These are phyloP conservation scores for Gracilariopsis chorda DNA, from an alignment of 23 red algal species.

Conservation along the genomic window DNA sequence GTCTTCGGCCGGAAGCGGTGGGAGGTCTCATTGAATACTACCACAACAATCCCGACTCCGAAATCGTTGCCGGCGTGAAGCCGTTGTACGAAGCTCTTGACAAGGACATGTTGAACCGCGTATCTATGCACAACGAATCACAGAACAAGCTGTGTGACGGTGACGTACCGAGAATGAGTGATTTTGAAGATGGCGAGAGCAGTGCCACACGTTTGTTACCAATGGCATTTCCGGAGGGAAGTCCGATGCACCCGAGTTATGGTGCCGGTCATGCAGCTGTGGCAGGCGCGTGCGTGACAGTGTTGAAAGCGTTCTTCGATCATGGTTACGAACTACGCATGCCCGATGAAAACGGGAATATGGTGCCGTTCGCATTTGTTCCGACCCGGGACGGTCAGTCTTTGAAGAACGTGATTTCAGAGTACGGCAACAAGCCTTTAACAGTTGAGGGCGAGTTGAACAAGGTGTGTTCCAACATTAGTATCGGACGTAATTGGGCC, in stretches of 20 bases:
- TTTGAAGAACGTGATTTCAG: background rate
- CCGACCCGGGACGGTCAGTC: background rate
- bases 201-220: conserved; percentile 10
- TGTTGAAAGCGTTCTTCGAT: conserved; percentile 69
- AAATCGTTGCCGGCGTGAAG: background rate
- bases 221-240: conserved; percentile 70
- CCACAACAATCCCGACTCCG: background rate
- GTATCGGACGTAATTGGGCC: conserved; percentile 63
- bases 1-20: conserved; percentile 59
- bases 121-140: conserved; percentile 2
- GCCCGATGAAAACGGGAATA: background rate
- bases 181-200: background rate
- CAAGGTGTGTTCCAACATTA: conserved; percentile 66
- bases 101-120: background rate
- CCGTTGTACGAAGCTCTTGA: background rate
- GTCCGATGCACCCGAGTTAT: conserved; percentile 67
- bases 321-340: background rate
- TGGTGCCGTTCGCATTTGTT: conserved; percentile 18
- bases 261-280: conserved; percentile 76
- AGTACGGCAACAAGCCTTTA: conserved; percentile 10
- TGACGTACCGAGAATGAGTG: background rate
- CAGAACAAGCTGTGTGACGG: background rate
- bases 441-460: conserved; percentile 73
- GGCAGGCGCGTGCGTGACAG: conserved; percentile 66
- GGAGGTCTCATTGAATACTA: conserved; percentile 32